These are phyloP conservation scores for Tricladium varicosporioides DNA, from an alignment of 2,329 filamentous ascomycete species.

Conservation along the genomic window DNA sequence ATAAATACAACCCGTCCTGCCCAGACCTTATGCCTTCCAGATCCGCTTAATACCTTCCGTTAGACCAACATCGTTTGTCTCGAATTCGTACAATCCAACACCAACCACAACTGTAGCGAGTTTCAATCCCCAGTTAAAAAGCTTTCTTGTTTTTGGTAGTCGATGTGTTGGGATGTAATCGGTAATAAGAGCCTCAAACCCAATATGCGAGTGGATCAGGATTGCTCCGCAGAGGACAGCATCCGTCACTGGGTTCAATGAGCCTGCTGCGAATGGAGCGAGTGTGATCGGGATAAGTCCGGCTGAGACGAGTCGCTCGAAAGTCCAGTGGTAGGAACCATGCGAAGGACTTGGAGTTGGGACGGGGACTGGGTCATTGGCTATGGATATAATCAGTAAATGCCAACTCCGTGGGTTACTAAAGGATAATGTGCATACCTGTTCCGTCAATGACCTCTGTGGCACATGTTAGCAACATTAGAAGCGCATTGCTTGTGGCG, in stretches of 20 bases:
- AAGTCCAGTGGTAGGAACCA: slow-evolving; percentile 98
- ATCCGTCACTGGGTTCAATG: slow-evolving; percentile 85
- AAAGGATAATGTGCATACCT: slow-evolving; percentile 48
- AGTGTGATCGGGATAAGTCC: slow-evolving; percentile 84
- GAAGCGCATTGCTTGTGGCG: no score
- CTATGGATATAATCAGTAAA: slow-evolving; percentile 41
- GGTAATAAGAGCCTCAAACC: slow-evolving; percentile 85
- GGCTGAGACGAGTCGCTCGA: slow-evolving; percentile 81
- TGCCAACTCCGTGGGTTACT: slow-evolving; percentile 3
- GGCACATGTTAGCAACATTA: slow-evolving; percentile 42
- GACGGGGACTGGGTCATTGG: slow-evolving; percentile 82
- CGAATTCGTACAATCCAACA: slow-evolving; percentile 93
- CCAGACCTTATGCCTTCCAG: slow-evolving; percentile 70
- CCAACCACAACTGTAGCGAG: slow-evolving; percentile 76
- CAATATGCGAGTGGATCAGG: slow-evolving; percentile 92
- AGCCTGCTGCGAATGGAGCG: slow-evolving; percentile 87
- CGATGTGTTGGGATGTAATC: slow-evolving; percentile 82
- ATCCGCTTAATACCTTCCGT: slow-evolving; percentile 86
- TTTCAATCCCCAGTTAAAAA: slow-evolving; percentile 77
- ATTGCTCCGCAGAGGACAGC: slow-evolving; percentile 79
- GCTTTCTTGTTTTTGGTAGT: slow-evolving; percentile 64
- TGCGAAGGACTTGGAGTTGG: slow-evolving; percentile 73
- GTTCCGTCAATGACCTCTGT: slow-evolving; percentile 73
- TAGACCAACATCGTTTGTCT: slow-evolving; percentile 96
- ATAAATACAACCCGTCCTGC: slow-evolving; percentile 7